A percentile compares a stretch with the other conserved stretches of the same genome.
Conservation (phyloP, 1,284 basidiomycete species). For the Exsudoporus floridanus region DNA sequence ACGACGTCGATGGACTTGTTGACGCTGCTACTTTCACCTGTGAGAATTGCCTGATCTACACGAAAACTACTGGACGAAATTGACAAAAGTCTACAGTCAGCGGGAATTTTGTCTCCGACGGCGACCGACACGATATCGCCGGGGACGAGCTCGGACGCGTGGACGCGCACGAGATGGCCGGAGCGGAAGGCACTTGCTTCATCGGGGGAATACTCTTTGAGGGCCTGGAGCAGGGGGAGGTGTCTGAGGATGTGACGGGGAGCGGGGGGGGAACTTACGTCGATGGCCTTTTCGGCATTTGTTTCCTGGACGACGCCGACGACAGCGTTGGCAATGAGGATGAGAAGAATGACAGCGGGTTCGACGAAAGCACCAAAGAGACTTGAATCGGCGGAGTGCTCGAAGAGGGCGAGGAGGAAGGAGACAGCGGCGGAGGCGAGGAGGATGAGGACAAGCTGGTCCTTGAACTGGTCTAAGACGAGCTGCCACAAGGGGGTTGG, state of each 20-base stretch:
- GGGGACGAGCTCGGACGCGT: conserved; percentile 86
- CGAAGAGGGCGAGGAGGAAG: conserved; percentile 85
- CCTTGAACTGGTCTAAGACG: conserved; percentile 96
- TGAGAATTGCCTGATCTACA: conserved; percentile 92
- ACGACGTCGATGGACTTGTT: conserved; percentile 74
- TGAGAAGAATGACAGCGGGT: conserved; percentile 89
- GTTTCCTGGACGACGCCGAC: conserved; percentile 95
- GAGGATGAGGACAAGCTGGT: conserved; percentile 93
- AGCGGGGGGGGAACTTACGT: conserved; percentile 55
- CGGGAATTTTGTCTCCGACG: conserved; percentile 92
- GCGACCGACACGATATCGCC: conserved; percentile 89
- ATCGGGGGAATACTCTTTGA: conserved; percentile 94
- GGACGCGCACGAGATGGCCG: conserved; percentile 69
- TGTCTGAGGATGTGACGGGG: conserved; percentile 3
- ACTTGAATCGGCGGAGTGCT: conserved; percentile 66
- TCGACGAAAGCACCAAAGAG: conserved; percentile 86
- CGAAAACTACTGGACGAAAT: conserved; percentile 90
- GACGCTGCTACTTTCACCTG: conserved; percentile 88
- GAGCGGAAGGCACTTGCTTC: conserved; percentile 88
- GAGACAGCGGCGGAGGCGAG: conserved; percentile 90
- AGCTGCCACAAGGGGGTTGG: conserved; percentile 91
- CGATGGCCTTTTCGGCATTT: conserved; percentile 93
- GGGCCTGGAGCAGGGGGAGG: conserved; percentile 58
- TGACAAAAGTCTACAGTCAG: conserved; percentile 87
- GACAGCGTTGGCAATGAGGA: conserved; percentile 89